Base-by-base conservation (phyloP, 805 yeast species). In the Lachancea sp. region DNA sequence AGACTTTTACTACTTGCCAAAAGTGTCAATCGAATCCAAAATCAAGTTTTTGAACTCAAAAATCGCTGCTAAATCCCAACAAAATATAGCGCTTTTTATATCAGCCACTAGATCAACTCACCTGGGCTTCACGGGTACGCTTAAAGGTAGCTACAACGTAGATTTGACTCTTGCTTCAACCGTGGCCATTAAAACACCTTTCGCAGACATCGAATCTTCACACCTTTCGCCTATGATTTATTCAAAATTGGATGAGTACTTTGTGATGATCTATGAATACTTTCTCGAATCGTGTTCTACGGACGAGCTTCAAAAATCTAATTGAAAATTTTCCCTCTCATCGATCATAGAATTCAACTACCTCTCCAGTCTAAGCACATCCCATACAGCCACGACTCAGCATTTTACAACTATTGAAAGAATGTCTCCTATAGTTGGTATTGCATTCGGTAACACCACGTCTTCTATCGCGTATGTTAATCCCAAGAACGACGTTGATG, bases 391-490 rank as follows among this genome's bases (percentile, higher is more conserved):
- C 13, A 13, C 6, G 15, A 29, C 31, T 32, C 40, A 13, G 19
- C 15, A 17, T 16, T 33, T 25, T 18, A 25, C 4, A 6, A 40
- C 32, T 7, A 15, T 18, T 17, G n/a, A n/a, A 25, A 62, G 56
- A 62, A 59, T 63, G 26, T 54, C 62, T 49, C 72, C 85, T 57
- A 85, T 88, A 56, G 85, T 93, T 67, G 99, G 99, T 69, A 79
- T 93, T 65, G 82, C 96, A 36, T 91, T 93, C 67, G 99, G 99
- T 67, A 93, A 93, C 79, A 84, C 95, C 40, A 79, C 95, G 49
- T 85, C 97, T 41, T 86, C 97, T 48, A 89, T 93, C 65, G 97
- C 98, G 41, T 86, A 82, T 60, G 85, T 90, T 55, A 97, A 91
- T 60, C 97, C 96, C 51, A 85, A 84, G 66, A 56, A 60, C 40